Evolutionary conservation across 164 flowering plant species (phyloP).

Genomic region (Stephania yunnanensis): DNA sequence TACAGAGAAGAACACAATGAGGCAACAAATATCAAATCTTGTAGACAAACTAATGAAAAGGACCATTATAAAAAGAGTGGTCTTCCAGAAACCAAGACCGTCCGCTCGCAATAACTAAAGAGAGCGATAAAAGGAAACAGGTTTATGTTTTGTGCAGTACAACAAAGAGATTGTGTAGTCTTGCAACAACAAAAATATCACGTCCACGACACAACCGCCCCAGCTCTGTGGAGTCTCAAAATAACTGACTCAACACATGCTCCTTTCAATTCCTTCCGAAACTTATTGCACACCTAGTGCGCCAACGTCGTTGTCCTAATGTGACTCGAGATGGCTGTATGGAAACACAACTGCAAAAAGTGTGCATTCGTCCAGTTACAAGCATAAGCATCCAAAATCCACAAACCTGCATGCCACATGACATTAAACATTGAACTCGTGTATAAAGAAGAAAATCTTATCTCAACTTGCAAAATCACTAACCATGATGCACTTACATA

Average conservation of each 20-base stretch:
- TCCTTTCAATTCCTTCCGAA: neutral
- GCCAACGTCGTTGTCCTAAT: neutral
- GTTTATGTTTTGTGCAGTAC: neutral
- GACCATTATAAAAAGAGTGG: neutral
- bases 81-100: constrained; percentile 1
- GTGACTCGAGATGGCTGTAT: neutral
- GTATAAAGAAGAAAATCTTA: neutral
- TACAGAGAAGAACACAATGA: neutral
- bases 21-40: neutral
- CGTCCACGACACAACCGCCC: neutral
- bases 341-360: neutral
- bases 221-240: neutral
- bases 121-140: neutral
- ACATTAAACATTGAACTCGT: neutral
- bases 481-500: neutral
- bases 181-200: neutral
- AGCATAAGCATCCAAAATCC: neutral
- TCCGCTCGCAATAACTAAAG: neutral
- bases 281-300: neutral
- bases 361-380: neutral
- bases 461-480: neutral
- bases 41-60: neutral
- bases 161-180: neutral
- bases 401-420: neutral
- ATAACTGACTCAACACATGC: neutral